These are phyloP conservation scores for Nepenthes alata DNA, from an alignment of 179 eudicot species.

Conservation along the genomic window DNA sequence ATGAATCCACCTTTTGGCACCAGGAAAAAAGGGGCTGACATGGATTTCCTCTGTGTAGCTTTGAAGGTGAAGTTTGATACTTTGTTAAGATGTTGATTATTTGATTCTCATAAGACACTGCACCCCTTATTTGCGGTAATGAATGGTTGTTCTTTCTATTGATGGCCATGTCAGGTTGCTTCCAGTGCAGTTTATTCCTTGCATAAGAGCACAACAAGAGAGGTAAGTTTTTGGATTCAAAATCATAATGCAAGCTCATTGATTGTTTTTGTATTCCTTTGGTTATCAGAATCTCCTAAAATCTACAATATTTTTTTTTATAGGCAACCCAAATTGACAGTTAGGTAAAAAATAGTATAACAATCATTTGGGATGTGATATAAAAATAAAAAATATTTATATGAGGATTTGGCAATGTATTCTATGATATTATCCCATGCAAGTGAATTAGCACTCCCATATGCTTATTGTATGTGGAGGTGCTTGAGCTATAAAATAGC, in stretches of 20 bases:
- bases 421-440: too few species aligned
- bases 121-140: slow-evolving; percentile 3
- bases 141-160: slow-evolving; percentile 1
- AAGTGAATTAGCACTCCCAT: too few species aligned
- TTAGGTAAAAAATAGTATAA: too few species aligned
- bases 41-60: slow-evolving; percentile 68
- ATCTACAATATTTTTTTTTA: too few species aligned
- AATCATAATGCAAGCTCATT: not conserved
- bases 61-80: slow-evolving; percentile 40
- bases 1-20: slow-evolving; percentile 99
- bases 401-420: too few species aligned
- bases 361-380: too few species aligned
- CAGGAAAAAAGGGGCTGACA: slow-evolving; percentile 83
- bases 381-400: too few species aligned
- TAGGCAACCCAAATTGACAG: too few species aligned
- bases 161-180: slow-evolving; percentile 46
- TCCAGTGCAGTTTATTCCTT: slow-evolving; percentile 89
- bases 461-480: too few species aligned
- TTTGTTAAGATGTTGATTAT: not conserved
- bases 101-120: not conserved
- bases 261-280: not conserved
- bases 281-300: not conserved
- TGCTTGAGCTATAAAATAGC: too few species aligned
- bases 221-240: slow-evolving; percentile 31
- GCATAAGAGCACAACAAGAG: slow-evolving; percentile 90